These are phyloP conservation scores for Ceriops tagal DNA, from an alignment of 345 rosid species.

Conservation along the genomic window DNA sequence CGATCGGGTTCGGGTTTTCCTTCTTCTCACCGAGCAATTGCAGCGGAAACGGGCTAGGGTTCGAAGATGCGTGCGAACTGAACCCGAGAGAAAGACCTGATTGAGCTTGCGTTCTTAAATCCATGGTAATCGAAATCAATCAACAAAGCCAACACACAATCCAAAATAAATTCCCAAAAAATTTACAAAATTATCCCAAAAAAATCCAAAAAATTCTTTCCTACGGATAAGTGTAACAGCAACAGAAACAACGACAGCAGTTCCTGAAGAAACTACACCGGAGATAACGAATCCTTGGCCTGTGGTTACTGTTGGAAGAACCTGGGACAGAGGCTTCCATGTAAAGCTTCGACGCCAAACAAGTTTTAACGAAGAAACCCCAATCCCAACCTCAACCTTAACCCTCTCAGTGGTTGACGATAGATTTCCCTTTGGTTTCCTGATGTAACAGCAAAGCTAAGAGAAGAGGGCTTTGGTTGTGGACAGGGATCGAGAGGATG, in stretches of 20 bases:
- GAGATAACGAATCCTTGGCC: neutral
- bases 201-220: too few species aligned
- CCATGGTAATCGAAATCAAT: slow-evolving; percentile 25
- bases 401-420: too few species aligned
- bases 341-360: neutral
- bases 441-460: too few species aligned
- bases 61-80: slow-evolving; percentile 23
- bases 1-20: slow-evolving; percentile 10
- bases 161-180: neutral
- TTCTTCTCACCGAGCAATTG: slow-evolving; percentile 37
- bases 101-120: slow-evolving; percentile 21
- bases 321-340: neutral
- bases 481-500: neutral
- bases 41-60: slow-evolving; percentile 35
- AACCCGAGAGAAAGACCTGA: slow-evolving; percentile 32
- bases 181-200: too few species aligned
- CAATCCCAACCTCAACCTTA: too few species aligned
- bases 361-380: too few species aligned
- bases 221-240: neutral
- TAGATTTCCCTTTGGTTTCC: too few species aligned
- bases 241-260: neutral
- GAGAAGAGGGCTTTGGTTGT: too few species aligned
- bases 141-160: slow-evolving; percentile 34
- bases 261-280: neutral
- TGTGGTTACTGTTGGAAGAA: neutral